Conservation (phyloP, 345 rosid species). For the Dovyalis caffra region DNA sequence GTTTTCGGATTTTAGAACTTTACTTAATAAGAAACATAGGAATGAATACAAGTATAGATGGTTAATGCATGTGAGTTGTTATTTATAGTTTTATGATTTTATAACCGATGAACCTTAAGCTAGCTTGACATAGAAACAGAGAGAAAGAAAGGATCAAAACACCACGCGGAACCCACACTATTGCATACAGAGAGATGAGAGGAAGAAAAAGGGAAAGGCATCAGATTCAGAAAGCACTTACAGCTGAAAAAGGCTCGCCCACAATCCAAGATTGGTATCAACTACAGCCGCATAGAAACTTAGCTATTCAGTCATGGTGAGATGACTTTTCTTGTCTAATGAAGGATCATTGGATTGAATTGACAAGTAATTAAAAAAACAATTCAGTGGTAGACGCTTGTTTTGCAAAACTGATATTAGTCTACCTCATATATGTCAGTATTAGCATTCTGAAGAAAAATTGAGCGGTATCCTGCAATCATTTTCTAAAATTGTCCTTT, state of each 20-base stretch:
- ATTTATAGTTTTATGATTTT: constrained; percentile 21
- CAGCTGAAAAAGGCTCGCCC: constrained; percentile 31
- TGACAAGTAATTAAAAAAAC: background rate
- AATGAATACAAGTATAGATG: constrained; percentile 1
- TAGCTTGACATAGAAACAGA: background rate
- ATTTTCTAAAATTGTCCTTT: background rate
- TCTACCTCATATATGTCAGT: background rate
- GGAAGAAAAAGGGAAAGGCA: constrained; percentile 39
- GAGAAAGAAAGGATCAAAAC: background rate
- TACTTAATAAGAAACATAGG: background rate
- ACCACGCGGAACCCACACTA: constrained; percentile 4
- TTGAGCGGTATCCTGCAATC: background rate
- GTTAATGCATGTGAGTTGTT: background rate
- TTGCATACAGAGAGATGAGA: background rate
- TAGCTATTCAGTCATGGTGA: background rate
- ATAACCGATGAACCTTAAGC: too few species aligned
- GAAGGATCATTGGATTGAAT: background rate
- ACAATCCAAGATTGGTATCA: constrained; percentile 39
- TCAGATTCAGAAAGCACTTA: constrained; percentile 38
- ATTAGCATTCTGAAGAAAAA: background rate
- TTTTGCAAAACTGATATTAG: background rate
- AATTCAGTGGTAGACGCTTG: background rate
- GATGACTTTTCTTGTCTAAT: background rate
- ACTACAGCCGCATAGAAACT: background rate
- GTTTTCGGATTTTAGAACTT: background rate